Conservation (phyloP, 768 basidiomycete species). For the Serendipita sp. region DNA sequence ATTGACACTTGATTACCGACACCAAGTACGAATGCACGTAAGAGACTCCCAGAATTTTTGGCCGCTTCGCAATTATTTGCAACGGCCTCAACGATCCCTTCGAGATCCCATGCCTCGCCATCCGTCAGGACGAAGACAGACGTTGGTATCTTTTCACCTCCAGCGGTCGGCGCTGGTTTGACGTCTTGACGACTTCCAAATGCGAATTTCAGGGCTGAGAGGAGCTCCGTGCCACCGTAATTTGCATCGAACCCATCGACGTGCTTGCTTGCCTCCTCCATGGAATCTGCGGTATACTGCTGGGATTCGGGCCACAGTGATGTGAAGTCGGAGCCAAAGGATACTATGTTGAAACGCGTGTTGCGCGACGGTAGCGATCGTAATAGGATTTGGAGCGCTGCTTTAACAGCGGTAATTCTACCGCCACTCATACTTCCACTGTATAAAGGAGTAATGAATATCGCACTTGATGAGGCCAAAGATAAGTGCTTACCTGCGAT, state of each 20-base stretch:
- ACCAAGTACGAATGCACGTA: slow-evolving; percentile 43
- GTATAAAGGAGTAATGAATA: too few relatives aligned
- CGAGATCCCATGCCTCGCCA: slow-evolving; percentile 14
- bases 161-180: neutral
- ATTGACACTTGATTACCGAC: slow-evolving; percentile 37
- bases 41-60: neutral
- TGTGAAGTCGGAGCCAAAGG: slow-evolving; percentile 26
- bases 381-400: slow-evolving; percentile 32
- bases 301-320: slow-evolving; percentile 25
- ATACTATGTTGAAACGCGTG: slow-evolving; percentile 42
- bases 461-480: too few relatives aligned
- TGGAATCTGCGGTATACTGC: slow-evolving; percentile 2
- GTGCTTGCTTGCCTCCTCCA: slow-evolving; percentile 15
- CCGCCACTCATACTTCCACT: slow-evolving; percentile 35
- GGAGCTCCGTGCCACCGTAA: slow-evolving; percentile 38
- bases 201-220: slow-evolving; percentile 25
- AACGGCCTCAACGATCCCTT: neutral
- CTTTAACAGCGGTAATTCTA: slow-evolving; percentile 18
- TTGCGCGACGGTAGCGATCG: slow-evolving; percentile 29
- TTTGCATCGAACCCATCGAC: slow-evolving; percentile 28
- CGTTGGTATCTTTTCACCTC: too few relatives aligned
- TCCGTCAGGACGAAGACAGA: slow-evolving; percentile 45
- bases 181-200: slow-evolving; percentile 22
- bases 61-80: neutral
- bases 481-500: too few relatives aligned